These are phyloP conservation scores for Capsella rubella DNA, from an alignment of 441 rosid species.

Conservation along the genomic window DNA sequence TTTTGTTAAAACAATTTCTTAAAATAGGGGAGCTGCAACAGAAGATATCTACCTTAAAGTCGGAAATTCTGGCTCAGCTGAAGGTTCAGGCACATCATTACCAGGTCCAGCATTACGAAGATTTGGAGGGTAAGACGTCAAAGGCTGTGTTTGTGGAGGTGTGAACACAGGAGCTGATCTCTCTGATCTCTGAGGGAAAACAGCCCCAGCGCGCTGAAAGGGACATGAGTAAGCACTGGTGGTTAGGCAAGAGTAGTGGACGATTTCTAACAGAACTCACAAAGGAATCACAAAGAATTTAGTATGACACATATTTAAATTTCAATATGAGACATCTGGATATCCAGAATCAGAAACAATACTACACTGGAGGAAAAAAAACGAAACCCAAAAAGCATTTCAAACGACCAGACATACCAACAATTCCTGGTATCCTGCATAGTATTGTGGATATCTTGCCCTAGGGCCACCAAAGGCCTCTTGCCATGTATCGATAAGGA, in stretches of 20 bases:
- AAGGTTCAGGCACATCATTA: slow-evolving; percentile 69
- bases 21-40: slow-evolving; percentile 24
- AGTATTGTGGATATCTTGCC: slow-evolving; percentile 97
- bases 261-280: slow-evolving; percentile 21
- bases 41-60: slow-evolving; percentile 68
- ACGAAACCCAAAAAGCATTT: not conserved
- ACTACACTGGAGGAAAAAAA: slow-evolving; percentile 10
- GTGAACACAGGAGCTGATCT: slow-evolving; percentile 92
- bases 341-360: slow-evolving; percentile 24
- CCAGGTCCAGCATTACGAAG: slow-evolving; percentile 61
- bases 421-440: slow-evolving; percentile 94
- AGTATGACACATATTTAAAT: not conserved
- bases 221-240: slow-evolving; percentile 29
- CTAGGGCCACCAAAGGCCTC: slow-evolving; percentile 97
- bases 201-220: slow-evolving; percentile 96
- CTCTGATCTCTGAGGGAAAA: slow-evolving; percentile 93
- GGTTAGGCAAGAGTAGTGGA: slow-evolving; percentile 27
- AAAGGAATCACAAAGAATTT: slow-evolving; percentile 1
- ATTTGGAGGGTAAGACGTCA: slow-evolving; percentile 83
- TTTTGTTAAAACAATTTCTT: slow-evolving; percentile 1
- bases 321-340: slow-evolving; percentile 11
- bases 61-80: slow-evolving; percentile 86
- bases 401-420: slow-evolving; percentile 63
- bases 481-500: slow-evolving; percentile 95
- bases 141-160: slow-evolving; percentile 93